Base-by-base conservation (phyloP, 2,329 filamentous ascomycete species). In the Polychaeton citri region DNA sequence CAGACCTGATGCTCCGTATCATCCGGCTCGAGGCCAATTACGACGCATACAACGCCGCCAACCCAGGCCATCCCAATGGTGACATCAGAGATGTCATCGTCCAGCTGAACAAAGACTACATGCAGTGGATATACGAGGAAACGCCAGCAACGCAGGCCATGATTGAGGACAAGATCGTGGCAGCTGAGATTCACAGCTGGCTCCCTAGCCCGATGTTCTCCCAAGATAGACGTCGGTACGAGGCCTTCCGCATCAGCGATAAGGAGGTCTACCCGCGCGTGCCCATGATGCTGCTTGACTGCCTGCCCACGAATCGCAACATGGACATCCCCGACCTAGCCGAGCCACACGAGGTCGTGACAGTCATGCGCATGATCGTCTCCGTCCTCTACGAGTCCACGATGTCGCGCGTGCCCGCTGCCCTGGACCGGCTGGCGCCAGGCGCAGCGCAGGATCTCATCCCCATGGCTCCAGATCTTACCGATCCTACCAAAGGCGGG, bases 151-250 rank as follows among this genome's bases (percentile, higher is more conserved):
- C 15, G 12, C 12, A 12, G 12, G 4, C 12, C 4, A 7, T 7
- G 24, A 7, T 28, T 12, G 24, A 28, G 5, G 24, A 28, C 7
- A 10, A 15, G 7, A 15, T 28, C 12, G 24, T 28, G 7, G 12
- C 24, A 28, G 24, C 12, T 12, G 24, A 28, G 7, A 28, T 28
- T 15, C 3, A 28, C 24, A 15, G 12, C 24, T 28, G 24, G 24
- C 24, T 28, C 12, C 24, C 24, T 15, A 15, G 15, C 12, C 24
- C 24, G 12, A 35, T 41, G 1, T 55, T 88, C 3, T 48, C 65
- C 18, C 87, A 78, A 74, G 84, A 93, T 55, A 67, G 71, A 2
- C 75, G 86, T 12, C 60, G 64, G 2, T 76, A 74, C 48, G 83
- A 93, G 48, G 81, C 84, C 0, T 63, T 94, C 12, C 56, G 63